phyloP scores from a whole-genome alignment of 208 protist species.

The Zelonia costaricensis region DNA sequence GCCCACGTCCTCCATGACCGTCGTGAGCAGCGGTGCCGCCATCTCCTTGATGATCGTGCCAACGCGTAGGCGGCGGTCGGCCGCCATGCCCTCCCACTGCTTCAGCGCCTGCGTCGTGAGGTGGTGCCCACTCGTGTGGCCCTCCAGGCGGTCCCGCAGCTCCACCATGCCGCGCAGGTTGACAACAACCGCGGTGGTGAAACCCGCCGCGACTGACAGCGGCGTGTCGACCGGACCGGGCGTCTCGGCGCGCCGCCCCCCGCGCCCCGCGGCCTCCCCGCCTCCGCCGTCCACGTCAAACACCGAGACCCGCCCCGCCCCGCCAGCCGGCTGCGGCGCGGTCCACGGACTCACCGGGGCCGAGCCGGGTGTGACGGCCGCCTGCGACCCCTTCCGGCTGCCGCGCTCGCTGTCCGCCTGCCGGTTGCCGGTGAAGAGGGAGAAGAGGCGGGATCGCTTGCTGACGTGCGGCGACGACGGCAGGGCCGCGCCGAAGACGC shows the following conservation, averaged over 20 bases:
- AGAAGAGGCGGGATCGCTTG: conserved; percentile 22
- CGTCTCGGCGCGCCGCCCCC: background rate
- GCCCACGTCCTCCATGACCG: conserved; percentile 50
- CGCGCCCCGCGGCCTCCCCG: background rate
- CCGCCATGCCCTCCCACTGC: conserved; percentile 30
- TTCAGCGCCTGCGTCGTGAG: conserved; percentile 38
- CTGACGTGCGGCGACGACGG: background rate
- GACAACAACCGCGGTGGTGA: no score
- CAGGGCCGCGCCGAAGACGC: no score
- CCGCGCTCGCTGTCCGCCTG: conserved; percentile 9
- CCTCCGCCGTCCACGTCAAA: background rate
- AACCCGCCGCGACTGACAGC: no score
- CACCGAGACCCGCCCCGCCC: background rate
- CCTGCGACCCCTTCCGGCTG: no score
- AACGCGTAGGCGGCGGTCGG: conserved; percentile 9
- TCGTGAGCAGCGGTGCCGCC: conserved; percentile 28
- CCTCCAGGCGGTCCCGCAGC: conserved; percentile 53
- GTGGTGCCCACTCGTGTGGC: conserved; percentile 28
- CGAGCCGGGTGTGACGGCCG: no score
- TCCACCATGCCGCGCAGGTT: conserved; percentile 43
- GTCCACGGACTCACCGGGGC: background rate
- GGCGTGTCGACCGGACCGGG: background rate
- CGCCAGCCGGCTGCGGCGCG: background rate
- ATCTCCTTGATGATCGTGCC: conserved; percentile 51
- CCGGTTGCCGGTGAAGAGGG: conserved; percentile 30